Percentiles rank a stretch among this genome's conserved stretches.
These are phyloP conservation scores for Colletotrichum costaricense DNA, from an alignment of 2,329 filamentous ascomycete genomes.

Conservation along the genomic window DNA sequence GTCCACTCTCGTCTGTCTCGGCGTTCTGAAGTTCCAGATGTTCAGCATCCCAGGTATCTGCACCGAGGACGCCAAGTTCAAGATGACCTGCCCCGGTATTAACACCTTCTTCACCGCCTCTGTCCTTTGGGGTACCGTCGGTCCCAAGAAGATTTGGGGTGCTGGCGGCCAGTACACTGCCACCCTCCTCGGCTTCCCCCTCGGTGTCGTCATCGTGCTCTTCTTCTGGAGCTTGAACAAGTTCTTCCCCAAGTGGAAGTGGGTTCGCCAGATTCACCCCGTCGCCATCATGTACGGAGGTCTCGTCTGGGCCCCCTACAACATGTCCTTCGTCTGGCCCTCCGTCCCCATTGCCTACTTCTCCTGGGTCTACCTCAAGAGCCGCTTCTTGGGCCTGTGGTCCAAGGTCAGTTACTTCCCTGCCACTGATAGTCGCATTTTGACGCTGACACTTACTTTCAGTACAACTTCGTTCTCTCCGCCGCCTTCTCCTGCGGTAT, in stretches of 20 bases:
- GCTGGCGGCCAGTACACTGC: constrained; percentile 48
- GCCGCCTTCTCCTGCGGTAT: constrained; percentile 57
- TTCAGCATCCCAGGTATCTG: constrained; percentile 50
- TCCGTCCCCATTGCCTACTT: constrained; percentile 59
- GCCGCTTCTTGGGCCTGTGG: constrained; percentile 59
- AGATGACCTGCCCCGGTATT: constrained; percentile 50
- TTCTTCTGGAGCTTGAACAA: constrained; percentile 50
- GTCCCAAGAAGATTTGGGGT: constrained; percentile 51
- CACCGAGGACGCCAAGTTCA: constrained; percentile 47
- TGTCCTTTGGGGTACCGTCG: constrained; percentile 54
- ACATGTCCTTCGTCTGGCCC: constrained; percentile 60
- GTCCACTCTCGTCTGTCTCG: constrained; percentile 62
- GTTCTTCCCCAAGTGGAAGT: constrained; percentile 43
- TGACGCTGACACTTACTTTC: constrained; percentile 34
- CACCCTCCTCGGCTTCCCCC: constrained; percentile 51
- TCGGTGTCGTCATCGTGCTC: constrained; percentile 50
- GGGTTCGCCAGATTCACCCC: constrained; percentile 54
- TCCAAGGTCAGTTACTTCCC: constrained; percentile 51
- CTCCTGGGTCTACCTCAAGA: constrained; percentile 60
- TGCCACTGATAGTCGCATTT: neutral
- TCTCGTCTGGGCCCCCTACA: constrained; percentile 57
- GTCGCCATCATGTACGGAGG: constrained; percentile 54
- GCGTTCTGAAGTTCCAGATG: constrained; percentile 60
- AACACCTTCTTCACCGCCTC: constrained; percentile 55
- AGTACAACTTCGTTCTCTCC: constrained; percentile 60